Evolutionary conservation across 306 rosid genomes (phyloP), one percentile per base, ranked within the genome.

Genomic region (Cucumis melo): DNA sequence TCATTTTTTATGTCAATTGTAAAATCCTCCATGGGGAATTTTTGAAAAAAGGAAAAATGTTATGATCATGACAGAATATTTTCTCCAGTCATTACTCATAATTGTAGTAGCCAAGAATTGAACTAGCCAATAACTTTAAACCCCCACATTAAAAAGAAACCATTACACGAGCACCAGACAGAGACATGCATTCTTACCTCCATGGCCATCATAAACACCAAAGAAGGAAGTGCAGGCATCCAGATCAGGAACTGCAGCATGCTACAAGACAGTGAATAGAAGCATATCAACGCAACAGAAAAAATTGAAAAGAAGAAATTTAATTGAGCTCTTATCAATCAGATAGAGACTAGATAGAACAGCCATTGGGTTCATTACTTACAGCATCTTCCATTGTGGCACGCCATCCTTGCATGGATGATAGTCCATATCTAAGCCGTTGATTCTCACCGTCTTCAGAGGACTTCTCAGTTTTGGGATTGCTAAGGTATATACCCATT

Each of bases 391-490:
- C 99, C 99, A 94, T 94, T 81, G 95, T 61, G 59, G 96, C 88
- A 27, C 99, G 99, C 99, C 99, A 94, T 32, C 99, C 99, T 89
- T 94, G 99, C 99, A 94, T 94, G 62, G 97, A 94, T 2, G 99
- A 92, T 75, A 92, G 80, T 75, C 99, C 99, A 84, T 84, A 92
- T 87, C 91, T 82, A 75, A 92, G 91, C 72, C 76, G 8, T 34
- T 71, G 84, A 82, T 85, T 92, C 62, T 84, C 95, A 48, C 99
- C 99, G 81, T 94, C 96, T 77, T 92, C 97, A 66, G 97, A 92
- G 81, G 81, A 80, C 81, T 94, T 94, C 5, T 94, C 99, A 64
- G 97, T 92, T 86, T 90, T 94, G 53, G 99, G 99, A 76, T 83
- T 87, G 81, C 99, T 94, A 48, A 94, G 97, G 86, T 94, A 94